phyloP scores from a whole-genome alignment of 2,329 filamentous ascomycete species.

The Stylonectria norvegica region DNA sequence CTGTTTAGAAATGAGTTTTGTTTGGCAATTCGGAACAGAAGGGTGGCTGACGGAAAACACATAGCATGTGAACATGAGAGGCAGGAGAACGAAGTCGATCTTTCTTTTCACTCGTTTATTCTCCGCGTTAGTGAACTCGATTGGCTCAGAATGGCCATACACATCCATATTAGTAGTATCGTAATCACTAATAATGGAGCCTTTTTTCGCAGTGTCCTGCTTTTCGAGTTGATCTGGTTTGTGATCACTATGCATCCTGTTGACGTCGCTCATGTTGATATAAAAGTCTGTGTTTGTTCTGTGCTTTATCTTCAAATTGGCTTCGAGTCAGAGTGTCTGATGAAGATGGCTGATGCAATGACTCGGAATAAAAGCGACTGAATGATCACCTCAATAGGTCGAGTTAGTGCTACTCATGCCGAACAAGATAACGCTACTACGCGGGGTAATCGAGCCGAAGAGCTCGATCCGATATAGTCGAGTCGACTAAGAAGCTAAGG shows the following conservation, averaged over 20 bases:
- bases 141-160: conserved; percentile 2
- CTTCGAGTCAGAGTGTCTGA: neutral
- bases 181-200: neutral
- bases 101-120: conserved; percentile 4
- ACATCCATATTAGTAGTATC: neutral
- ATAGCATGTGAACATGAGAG: conserved; percentile 6
- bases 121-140: neutral
- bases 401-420: neutral
- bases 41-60: conserved; percentile 3
- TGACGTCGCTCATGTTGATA: neutral
- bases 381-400: neutral
- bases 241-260: neutral
- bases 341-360: neutral
- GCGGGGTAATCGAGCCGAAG: conserved; percentile 1
- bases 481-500: conserved; percentile 1
- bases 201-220: neutral
- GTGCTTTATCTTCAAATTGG: neutral
- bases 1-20: neutral
- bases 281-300: neutral
- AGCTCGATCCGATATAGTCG: conserved; percentile 4
- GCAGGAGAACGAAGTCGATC: conserved; percentile 6
- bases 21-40: neutral
- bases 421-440: neutral
- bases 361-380: neutral
- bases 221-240: neutral